phyloP scores from a whole-genome alignment of 225 moss, liverwort and hornwort species.

The Asterella californica region DNA sequence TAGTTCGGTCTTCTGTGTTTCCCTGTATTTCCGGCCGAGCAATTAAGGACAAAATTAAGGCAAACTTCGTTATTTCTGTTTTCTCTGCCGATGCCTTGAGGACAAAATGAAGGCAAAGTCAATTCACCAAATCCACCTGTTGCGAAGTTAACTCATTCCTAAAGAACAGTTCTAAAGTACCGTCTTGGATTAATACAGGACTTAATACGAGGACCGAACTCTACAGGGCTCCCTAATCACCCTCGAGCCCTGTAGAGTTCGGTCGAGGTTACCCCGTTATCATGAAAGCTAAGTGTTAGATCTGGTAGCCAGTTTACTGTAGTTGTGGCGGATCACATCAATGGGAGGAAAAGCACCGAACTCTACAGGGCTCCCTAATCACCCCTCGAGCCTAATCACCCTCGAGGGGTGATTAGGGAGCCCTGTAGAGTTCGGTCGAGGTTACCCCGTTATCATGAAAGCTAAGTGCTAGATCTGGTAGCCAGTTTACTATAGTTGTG shows the following conservation, averaged over 20 bases:
- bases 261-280: too few relatives aligned
- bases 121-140: background rate
- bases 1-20: background rate
- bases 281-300: background rate
- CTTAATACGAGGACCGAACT: background rate
- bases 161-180: background rate
- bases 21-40: background rate
- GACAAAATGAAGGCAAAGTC: constrained; percentile 1
- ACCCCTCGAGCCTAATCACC: too few relatives aligned
- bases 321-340: background rate
- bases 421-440: too few relatives aligned
- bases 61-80: background rate
- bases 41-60: background rate
- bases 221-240: background rate
- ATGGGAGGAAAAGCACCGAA: background rate
- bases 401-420: too few relatives aligned
- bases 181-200: background rate
- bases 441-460: too few relatives aligned
- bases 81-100: background rate
- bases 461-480: background rate
- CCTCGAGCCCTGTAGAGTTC: too few relatives aligned
- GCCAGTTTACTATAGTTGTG: background rate
- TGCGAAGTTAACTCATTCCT: background rate
- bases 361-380: background rate
- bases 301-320: background rate